Percentiles rank a stretch among this genome's conserved stretches.
Conservation (phyloP, 306 rosid species). For the Begonia masoniana region DNA sequence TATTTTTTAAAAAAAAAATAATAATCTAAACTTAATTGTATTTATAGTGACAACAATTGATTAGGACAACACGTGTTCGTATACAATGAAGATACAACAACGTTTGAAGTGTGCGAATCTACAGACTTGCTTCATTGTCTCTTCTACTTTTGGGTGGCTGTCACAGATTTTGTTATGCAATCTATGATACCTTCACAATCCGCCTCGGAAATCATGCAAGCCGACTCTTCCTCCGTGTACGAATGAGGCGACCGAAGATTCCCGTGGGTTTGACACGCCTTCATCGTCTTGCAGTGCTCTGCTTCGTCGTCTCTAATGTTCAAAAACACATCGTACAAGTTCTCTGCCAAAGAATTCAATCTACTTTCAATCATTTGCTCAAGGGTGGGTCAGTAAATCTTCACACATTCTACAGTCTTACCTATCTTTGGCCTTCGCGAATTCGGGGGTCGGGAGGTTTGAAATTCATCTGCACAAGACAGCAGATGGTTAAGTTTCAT, state of each 20-base stretch:
- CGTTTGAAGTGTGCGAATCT: no score
- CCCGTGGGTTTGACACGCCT: conserved; percentile 85
- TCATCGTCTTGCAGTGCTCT: conserved; percentile 97
- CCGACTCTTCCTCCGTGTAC: conserved; percentile 27
- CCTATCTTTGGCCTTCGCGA: conserved; percentile 90
- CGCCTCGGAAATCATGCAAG: conserved; percentile 19
- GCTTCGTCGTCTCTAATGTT: conserved; percentile 95
- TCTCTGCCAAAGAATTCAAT: conserved; percentile 24
- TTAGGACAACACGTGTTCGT: no score
- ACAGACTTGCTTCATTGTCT: no score
- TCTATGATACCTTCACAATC: conserved; percentile 80
- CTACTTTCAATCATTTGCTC: not conserved
- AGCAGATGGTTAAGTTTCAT: conserved; percentile 16
- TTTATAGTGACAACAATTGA: no score
- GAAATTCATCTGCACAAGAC: conserved; percentile 76
- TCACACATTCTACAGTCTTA: conserved; percentile 12
- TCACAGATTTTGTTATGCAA: conserved; percentile 57
- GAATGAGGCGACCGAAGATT: conserved; percentile 92
- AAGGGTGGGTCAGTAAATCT: not conserved
- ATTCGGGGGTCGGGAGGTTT: conserved; percentile 78
- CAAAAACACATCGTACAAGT: conserved; percentile 71
- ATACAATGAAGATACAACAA: no score
- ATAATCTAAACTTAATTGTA: no score
- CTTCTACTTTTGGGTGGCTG: not conserved
- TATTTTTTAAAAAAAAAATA: no score